Conservation (phyloP, 345 rosid species). For the Eutrema heterophyllum region DNA sequence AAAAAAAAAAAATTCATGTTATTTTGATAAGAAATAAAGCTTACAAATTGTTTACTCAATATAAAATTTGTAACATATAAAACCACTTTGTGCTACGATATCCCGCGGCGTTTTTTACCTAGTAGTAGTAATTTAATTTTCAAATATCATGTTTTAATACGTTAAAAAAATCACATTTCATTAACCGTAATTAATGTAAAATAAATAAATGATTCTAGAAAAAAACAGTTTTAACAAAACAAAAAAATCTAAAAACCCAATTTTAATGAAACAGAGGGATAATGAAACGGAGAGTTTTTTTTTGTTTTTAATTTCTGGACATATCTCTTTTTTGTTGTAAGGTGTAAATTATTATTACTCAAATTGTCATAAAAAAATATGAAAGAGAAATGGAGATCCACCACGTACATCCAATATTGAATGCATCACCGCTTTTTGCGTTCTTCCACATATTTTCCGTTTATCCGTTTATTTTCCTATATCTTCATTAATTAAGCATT, state of each 20-base stretch:
- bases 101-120: no score
- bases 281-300: not conserved
- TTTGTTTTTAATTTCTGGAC: not conserved
- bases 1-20: no score
- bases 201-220: not conserved
- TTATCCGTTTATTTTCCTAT: not conserved
- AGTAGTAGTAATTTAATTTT: not conserved
- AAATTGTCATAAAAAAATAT: not conserved
- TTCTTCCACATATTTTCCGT: conserved; percentile 6
- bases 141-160: not conserved
- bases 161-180: not conserved
- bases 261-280: no score
- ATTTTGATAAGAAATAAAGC: no score
- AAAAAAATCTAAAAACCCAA: no score
- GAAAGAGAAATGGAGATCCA: not conserved
- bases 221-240: no score
- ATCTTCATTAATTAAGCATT: not conserved
- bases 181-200: not conserved
- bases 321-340: not conserved
- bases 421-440: conserved; percentile 18
- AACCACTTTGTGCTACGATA: no score
- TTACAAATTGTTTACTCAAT: no score
- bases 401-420: conserved; percentile 6
- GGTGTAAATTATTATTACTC: not conserved
- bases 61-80: no score